phyloP scores from a whole-genome alignment of 768 basidiomycete species.

The Paxillus involutus region DNA sequence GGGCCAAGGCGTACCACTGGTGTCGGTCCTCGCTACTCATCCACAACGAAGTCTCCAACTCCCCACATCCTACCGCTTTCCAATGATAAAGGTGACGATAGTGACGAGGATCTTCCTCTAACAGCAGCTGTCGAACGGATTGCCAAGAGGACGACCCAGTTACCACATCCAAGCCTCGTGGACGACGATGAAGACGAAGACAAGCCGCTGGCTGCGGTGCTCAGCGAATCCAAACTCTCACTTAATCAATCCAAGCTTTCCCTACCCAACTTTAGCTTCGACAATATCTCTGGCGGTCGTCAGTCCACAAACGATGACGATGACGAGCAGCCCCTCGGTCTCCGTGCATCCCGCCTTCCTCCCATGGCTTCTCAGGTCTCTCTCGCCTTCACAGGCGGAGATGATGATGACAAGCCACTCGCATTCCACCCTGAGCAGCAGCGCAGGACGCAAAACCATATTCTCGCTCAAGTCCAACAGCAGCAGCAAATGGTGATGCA shows the following conservation, averaged over 20 bases:
- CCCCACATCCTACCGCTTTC: conserved; percentile 6
- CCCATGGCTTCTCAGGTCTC: conserved; percentile 24
- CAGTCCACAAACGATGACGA: conserved; percentile 47
- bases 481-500: conserved; percentile 74
- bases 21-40: conserved; percentile 52
- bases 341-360: conserved; percentile 55
- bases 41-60: conserved; percentile 18
- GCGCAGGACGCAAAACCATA: conserved; percentile 57
- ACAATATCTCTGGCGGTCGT: conserved; percentile 23
- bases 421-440: conserved; percentile 80
- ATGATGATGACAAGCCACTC: conserved; percentile 70
- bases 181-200: conserved; percentile 47
- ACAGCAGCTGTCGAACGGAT: conserved; percentile 60
- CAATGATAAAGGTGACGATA: conserved; percentile 44
- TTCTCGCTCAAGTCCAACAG: conserved; percentile 45
- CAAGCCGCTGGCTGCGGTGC: conserved; percentile 62
- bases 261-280: conserved; percentile 44
- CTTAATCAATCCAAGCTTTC: conserved; percentile 44
- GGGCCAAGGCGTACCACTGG: conserved; percentile 59
- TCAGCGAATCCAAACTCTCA: conserved; percentile 45
- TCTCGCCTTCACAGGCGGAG: conserved; percentile 30
- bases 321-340: conserved; percentile 70
- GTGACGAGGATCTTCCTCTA: conserved; percentile 82
- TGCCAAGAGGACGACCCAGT: conserved; percentile 42
- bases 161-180: conserved; percentile 15